phyloP scores from a whole-genome alignment of 257 asterid genomes.

The Ligustrum vulgare region DNA sequence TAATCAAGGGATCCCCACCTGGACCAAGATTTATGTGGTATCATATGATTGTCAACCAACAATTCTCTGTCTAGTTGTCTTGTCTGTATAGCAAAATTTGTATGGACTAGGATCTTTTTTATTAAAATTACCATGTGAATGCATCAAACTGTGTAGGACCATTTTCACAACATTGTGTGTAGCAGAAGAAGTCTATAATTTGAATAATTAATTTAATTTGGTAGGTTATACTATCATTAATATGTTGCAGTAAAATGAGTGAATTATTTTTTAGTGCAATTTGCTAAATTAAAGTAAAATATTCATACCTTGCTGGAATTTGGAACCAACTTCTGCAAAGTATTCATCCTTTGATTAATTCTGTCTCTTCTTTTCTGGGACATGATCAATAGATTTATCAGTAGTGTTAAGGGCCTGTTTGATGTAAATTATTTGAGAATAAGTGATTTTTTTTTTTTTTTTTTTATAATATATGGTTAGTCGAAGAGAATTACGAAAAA shows the following conservation, averaged over 20 bases:
- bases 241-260: not conserved
- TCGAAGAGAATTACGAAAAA: not conserved
- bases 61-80: constrained; percentile 37
- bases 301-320: constrained; percentile 87
- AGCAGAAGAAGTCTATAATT: constrained; percentile 1
- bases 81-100: constrained; percentile 25
- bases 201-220: not conserved
- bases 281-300: not conserved
- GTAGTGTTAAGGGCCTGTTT: not conserved
- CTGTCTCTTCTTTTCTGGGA: constrained; percentile 86
- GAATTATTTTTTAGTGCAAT: too few species aligned
- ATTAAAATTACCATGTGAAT: constrained; percentile 8
- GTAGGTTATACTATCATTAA: too few species aligned
- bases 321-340: constrained; percentile 92
- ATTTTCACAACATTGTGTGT: constrained; percentile 17
- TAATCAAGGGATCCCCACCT: not conserved
- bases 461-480: too few species aligned
- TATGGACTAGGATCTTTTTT: constrained; percentile 40
- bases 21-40: constrained; percentile 20
- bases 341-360: constrained; percentile 88
- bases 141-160: constrained; percentile 30
- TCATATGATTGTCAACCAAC: constrained; percentile 33
- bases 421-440: too few species aligned
- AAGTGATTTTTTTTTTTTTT: too few species aligned
- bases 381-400: constrained; percentile 3